A percentile compares a stretch with the other conserved stretches of the same genome.
Conservation (phyloP, 768 basidiomycete genomes). For the Naganishia onofrii region DNA sequence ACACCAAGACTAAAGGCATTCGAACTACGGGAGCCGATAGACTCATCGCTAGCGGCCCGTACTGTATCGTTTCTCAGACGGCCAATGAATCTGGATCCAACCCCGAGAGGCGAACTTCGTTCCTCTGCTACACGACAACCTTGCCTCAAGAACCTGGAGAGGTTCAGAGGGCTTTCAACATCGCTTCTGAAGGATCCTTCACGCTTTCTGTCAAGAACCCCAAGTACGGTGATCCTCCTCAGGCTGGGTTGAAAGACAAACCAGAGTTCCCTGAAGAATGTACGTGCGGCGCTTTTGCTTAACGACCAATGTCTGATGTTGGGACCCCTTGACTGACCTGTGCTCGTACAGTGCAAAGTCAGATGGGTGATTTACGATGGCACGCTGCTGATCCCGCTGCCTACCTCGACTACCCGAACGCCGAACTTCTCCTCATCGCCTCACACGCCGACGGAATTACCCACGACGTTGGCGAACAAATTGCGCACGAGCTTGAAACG, state of each 20-base stretch:
- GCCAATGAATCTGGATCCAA: constrained; percentile 3
- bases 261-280: constrained; percentile 30
- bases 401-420: constrained; percentile 30
- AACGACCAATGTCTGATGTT: too few species aligned
- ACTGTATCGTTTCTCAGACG: constrained; percentile 29
- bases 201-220: constrained; percentile 33
- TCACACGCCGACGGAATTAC: constrained; percentile 22
- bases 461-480: constrained; percentile 20
- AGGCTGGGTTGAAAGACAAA: constrained; percentile 26
- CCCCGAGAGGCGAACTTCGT: constrained; percentile 21
- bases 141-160: constrained; percentile 31
- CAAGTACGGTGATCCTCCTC: constrained; percentile 18
- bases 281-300: constrained; percentile 16
- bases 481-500: constrained; percentile 30
- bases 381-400: constrained; percentile 27
- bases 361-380: constrained; percentile 30
- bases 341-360: constrained; percentile 22
- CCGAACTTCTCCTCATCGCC: constrained; percentile 31
- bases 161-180: constrained; percentile 32
- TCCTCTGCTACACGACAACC: constrained; percentile 22
- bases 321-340: background rate
- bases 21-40: constrained; percentile 28
- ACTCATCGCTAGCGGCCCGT: constrained; percentile 30
- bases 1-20: constrained; percentile 32
- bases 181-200: constrained; percentile 30